A percentile compares a stretch with the other conserved stretches of the same genome.
phyloP scores from a whole-genome alignment of 768 basidiomycete genomes.

The Trametes cinnabarina region DNA sequence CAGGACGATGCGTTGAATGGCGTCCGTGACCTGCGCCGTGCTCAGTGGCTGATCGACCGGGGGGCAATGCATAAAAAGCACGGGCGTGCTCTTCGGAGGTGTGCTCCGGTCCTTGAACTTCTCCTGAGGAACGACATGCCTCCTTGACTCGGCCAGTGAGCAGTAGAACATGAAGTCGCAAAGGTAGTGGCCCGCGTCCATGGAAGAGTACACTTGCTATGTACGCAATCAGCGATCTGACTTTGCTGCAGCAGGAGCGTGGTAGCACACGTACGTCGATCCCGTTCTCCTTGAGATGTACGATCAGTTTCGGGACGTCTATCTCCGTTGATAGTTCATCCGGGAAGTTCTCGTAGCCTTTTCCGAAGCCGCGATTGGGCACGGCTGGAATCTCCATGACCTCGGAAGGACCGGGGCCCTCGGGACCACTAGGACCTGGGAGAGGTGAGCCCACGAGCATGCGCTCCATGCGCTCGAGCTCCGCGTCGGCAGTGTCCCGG shows the following conservation, averaged over 20 bases:
- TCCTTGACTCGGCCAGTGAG: constrained; percentile 66
- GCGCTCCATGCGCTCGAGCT: constrained; percentile 35
- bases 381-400: constrained; percentile 20
- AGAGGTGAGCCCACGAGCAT: constrained; percentile 36
- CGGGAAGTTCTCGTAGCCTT: constrained; percentile 51
- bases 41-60: constrained; percentile 62
- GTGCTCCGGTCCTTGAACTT: constrained; percentile 28
- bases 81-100: constrained; percentile 35
- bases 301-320: constrained; percentile 56
- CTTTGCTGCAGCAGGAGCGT: not conserved
- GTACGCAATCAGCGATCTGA: not conserved
- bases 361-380: constrained; percentile 30
- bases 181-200: constrained; percentile 74
- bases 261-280: constrained; percentile 38
- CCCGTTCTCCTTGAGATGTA: constrained; percentile 50
- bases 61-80: constrained; percentile 71
- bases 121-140: constrained; percentile 29
- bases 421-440: constrained; percentile 3
- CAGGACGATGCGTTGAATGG: constrained; percentile 56
- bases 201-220: constrained; percentile 67
- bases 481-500: constrained; percentile 37
- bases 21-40: constrained; percentile 66
- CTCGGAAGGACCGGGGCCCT: constrained; percentile 9
- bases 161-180: constrained; percentile 79
- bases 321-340: constrained; percentile 60